phyloP scores from a whole-genome alignment of 176 grass and related monocot species.

The Carex parvula region DNA sequence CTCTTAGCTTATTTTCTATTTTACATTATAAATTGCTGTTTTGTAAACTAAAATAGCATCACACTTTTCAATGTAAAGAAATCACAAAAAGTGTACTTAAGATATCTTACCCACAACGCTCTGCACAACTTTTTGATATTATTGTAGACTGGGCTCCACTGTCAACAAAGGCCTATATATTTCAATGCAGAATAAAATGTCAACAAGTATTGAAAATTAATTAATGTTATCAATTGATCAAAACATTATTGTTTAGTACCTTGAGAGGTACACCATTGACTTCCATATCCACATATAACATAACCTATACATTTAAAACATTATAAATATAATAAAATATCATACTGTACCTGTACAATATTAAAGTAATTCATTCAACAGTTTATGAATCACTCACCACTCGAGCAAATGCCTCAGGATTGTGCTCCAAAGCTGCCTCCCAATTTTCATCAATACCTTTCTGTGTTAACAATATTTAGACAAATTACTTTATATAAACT shows the following conservation, averaged over 20 bases:
- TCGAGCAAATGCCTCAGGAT: conserved; percentile 97
- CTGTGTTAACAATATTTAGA: conserved; percentile 39
- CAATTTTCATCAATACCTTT: conserved; percentile 99
- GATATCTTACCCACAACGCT: conserved; percentile 83
- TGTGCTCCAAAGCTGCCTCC: conserved; percentile 96
- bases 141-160: conserved; percentile 98
- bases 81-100: conserved; percentile 19
- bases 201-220: conserved; percentile 19
- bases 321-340: conserved; percentile 26
- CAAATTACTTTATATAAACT: conserved; percentile 7
- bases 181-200: conserved; percentile 28
- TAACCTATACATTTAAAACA: conserved; percentile 46
- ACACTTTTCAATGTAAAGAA: neutral
- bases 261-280: conserved; percentile 97
- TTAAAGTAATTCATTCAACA: conserved; percentile 20
- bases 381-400: conserved; percentile 46
- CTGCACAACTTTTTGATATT: conserved; percentile 94
- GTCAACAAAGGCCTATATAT: conserved; percentile 89
- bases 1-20: neutral
- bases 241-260: conserved; percentile 41
- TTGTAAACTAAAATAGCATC: neutral
- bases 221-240: neutral
- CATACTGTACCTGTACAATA: neutral
- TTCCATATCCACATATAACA: conserved; percentile 99
- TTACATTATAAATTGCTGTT: neutral